Conservation (phyloP, 441 rosid species). For the Populus hybrid region DNA sequence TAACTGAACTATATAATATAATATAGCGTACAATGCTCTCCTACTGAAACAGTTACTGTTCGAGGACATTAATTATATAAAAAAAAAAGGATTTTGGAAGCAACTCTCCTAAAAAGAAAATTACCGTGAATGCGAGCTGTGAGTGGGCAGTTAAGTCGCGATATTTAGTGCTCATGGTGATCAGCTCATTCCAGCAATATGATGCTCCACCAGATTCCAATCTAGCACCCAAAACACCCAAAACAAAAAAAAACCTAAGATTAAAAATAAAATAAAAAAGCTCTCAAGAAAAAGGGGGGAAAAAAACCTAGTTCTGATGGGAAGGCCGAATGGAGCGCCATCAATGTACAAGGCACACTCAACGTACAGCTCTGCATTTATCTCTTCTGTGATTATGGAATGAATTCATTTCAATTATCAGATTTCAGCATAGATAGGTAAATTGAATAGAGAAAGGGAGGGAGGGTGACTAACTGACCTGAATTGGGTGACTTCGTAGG, state of each 20-base stretch:
- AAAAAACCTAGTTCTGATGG: constrained; percentile 72
- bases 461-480: constrained; percentile 31
- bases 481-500: constrained; percentile 40
- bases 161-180: constrained; percentile 77
- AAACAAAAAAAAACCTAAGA: background rate
- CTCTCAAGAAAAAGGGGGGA: no score
- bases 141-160: constrained; percentile 87
- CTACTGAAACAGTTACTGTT: no score
- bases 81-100: background rate
- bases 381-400: constrained; percentile 44
- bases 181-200: constrained; percentile 86
- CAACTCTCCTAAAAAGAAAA: constrained; percentile 4
- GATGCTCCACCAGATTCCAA: constrained; percentile 76
- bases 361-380: constrained; percentile 65
- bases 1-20: no score
- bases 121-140: constrained; percentile 86
- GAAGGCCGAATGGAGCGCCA: constrained; percentile 92
- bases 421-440: background rate
- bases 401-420: constrained; percentile 7
- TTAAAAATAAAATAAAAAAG: background rate
- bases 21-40: no score
- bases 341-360: constrained; percentile 90
- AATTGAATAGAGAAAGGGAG: background rate
- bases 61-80: no score
- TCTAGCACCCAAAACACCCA: constrained; percentile 35